Evolutionary conservation across 2,329 filamentous ascomycete genomes (phyloP).

Genomic region (Huntiella omanensis): DNA sequence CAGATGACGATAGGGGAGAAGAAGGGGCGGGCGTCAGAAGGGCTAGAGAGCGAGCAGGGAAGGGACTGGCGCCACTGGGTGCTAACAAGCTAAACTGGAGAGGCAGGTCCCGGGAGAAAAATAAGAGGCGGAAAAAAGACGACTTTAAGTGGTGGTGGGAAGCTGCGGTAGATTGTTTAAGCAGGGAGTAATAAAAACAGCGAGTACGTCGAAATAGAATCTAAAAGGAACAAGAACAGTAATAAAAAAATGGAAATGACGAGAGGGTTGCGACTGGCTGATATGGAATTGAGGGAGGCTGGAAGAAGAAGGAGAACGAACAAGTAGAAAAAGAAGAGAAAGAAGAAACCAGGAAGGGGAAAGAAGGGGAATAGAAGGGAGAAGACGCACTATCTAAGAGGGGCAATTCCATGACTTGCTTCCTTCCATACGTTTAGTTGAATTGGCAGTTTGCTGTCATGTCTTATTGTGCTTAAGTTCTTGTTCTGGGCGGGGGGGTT

Average conservation of each 20-base stretch:
- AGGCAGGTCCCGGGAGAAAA: neutral
- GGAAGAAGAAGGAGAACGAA: slow-evolving; percentile 3
- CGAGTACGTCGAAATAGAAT: neutral
- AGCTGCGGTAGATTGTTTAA: neutral
- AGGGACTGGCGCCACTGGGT: neutral
- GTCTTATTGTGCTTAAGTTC: too few relatives aligned
- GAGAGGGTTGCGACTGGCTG: neutral
- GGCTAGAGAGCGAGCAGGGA: slow-evolving; percentile 2
- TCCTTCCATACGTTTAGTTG: too few relatives aligned
- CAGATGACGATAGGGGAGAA: slow-evolving; percentile 1
- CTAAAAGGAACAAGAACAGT: neutral
- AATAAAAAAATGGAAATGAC: neutral
- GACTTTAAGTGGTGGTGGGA: neutral
- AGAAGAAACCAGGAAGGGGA: neutral
- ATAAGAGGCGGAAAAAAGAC: neutral
- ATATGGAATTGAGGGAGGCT: slow-evolving; percentile 9
- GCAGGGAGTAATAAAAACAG: neutral
- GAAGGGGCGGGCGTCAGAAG: slow-evolving; percentile 8
- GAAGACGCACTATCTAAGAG: neutral
- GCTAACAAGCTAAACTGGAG: neutral
- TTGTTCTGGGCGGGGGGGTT: too few relatives aligned
- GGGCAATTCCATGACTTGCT: too few relatives aligned
- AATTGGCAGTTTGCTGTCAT: too few relatives aligned
- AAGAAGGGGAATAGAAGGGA: slow-evolving; percentile 3
- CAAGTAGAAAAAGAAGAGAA: slow-evolving; percentile 6